Base-by-base conservation (phyloP, 1,284 basidiomycete genomes). In the Leccinum brunneo-olivaceum region DNA sequence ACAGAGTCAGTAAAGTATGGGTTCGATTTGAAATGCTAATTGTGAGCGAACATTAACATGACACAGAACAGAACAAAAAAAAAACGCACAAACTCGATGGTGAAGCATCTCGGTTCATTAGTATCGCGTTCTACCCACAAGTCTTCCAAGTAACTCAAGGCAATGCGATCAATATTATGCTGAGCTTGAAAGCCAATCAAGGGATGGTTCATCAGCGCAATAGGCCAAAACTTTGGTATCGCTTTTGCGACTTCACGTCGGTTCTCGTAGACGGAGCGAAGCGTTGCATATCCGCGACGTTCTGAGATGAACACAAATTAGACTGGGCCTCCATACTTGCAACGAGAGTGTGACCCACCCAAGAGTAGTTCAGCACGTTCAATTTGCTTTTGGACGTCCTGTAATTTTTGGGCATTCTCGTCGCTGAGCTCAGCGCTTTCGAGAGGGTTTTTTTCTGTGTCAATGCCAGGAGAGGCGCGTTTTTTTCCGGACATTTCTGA, bases 21-120 rank as follows among this genome's bases (percentile, higher is more conserved):
- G 67, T 90, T 90, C 57, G 86, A 74, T 61, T 84, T 86, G 72
- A 90, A 90, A 58, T 84, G 58, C 86, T 90, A 52, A 18, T 14
- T 24, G 18, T 28, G 8, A 34, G 19, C 59, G 34, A 61, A 37
- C 14, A 24, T 11, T 4, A 27, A 27, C 14, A n/a, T 11, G 12
- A 37, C 25, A 15, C 15, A 9, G 16, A 33, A 38, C n/a, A 24
- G n/a, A 33, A 41, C 35, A 46, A 15, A 23, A 34, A 45, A n/a
- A 23, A 34, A 27, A 78, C 87, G 56, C 62, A 89, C 86, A 63
- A 90, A 85, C 70, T 90, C 85, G 47, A 90, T 64, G 30, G 77
- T 82, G 67, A 83, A 90, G 58, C 78, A 81, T 51, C 87, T 70
- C 45, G 76, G 73, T 60, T 90, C 86, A 20, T 62, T 60, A 28